Evolutionary conservation across 768 basidiomycete genomes (phyloP), one percentile per base, ranked within the genome.

Genomic region (Hemileccinum impolitum): DNA sequence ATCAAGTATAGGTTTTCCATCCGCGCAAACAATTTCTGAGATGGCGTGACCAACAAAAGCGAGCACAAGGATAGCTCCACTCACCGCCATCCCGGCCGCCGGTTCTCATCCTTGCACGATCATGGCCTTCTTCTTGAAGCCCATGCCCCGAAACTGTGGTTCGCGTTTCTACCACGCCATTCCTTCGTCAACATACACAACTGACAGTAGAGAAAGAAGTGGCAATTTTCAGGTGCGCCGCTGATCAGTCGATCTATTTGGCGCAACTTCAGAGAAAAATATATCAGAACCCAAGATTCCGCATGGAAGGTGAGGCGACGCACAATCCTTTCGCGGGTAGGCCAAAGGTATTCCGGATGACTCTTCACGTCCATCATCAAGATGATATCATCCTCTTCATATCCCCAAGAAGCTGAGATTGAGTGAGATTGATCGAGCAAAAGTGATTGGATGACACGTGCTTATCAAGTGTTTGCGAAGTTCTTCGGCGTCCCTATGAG

Each of bases 121-220:
- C 47, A 7, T 11, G 12, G 36, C 47, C 39, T 3, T 52, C 45
- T 32, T 52, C 51, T 39, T 65, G 56, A 7, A 58, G 2, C 0
- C 53, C 65, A 4, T 67, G 64, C 0, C 64, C 64, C 0, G 59
- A 60, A 43, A 47, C 63, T 64, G 19, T 30, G 9, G 2, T 1
- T 18, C 28, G 4, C 7, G n/a, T 45, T 39, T 18, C 10, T 11
- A 31, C 19, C 26, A 35, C 15, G 7, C 7, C 15, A 30, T 21
- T 25, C 13, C 14, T 6, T n/a, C 13, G 5, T n/a, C 5, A 30
- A 25, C 3, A 1, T 12, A 13, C 21, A 15, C 1, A 11, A 23
- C 75, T 32, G 52, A 82, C 81, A 84, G 36, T 80, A 80, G 54
- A 84, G 79, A 45, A 80, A 73, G 53, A 79, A 76, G 3, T 64